These are phyloP conservation scores for Lipomyces oligophaga DNA, from an alignment of 805 yeast genomes.

Conservation along the genomic window DNA sequence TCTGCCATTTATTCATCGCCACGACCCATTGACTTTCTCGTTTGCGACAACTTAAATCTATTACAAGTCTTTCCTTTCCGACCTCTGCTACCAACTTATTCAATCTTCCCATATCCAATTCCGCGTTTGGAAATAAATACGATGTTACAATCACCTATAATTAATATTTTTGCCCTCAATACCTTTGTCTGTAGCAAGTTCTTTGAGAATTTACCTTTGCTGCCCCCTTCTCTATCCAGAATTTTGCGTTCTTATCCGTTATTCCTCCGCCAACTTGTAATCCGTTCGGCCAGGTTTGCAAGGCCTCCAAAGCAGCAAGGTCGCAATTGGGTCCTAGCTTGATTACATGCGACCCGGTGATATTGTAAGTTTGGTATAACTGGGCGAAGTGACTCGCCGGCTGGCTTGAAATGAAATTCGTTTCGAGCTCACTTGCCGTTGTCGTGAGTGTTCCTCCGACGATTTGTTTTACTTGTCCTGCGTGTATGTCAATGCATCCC, in stretches of 20 bases:
- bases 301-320: conserved; percentile 72
- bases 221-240: conserved; percentile 78
- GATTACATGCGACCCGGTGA: conserved; percentile 85
- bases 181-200: background rate
- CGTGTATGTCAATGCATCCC: conserved; percentile 94
- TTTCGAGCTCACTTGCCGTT: conserved; percentile 43
- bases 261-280: conserved; percentile 95
- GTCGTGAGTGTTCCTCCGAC: conserved; percentile 84
- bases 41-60: conserved; percentile 53
- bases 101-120: conserved; percentile 52
- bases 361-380: conserved; percentile 55
- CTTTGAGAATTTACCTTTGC: conserved; percentile 48
- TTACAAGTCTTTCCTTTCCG: conserved; percentile 66
- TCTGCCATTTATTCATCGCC: conserved; percentile 98
- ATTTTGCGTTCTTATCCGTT: conserved; percentile 61
- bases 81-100: conserved; percentile 48
- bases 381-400: conserved; percentile 73
- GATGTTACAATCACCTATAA: conserved; percentile 77
- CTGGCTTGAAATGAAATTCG: conserved; percentile 75
- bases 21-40: conserved; percentile 67
- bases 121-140: conserved; percentile 73
- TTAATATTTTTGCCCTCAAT: no score
- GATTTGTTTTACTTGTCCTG: conserved; percentile 93
- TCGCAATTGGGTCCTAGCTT: conserved; percentile 85
- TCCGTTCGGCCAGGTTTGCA: conserved; percentile 64